phyloP scores from a whole-genome alignment of 805 yeast genomes.

The Yarrowia yakushimensis region DNA sequence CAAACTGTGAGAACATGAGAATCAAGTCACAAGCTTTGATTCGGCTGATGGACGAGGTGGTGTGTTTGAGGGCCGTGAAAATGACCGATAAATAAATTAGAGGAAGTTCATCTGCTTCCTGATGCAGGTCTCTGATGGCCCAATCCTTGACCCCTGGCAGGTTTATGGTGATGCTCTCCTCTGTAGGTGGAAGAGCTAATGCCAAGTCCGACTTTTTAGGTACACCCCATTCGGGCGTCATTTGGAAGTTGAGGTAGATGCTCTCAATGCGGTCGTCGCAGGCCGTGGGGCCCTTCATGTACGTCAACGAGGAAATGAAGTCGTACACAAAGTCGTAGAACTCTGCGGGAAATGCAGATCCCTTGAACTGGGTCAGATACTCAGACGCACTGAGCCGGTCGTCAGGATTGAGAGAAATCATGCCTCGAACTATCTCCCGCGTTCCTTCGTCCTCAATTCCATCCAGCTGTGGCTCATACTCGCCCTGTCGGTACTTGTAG shows the following conservation, averaged over 20 bases:
- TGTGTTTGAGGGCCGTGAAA: slow-evolving; percentile 57
- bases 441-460: slow-evolving; percentile 52
- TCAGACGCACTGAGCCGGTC: slow-evolving; percentile 55
- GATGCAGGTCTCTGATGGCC: slow-evolving; percentile 23
- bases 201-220: neutral
- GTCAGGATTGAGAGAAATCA: slow-evolving; percentile 63
- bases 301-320: slow-evolving; percentile 44
- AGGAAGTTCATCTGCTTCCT: neutral
- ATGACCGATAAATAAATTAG: slow-evolving; percentile 48
- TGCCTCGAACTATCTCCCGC: slow-evolving; percentile 53
- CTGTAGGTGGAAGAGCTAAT: neutral
- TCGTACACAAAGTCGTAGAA: slow-evolving; percentile 66
- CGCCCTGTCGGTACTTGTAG: slow-evolving; percentile 72
- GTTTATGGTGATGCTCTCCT: slow-evolving; percentile 4
- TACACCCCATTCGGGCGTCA: slow-evolving; percentile 14
- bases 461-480: slow-evolving; percentile 60
- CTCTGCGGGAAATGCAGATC: slow-evolving; percentile 57
- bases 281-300: slow-evolving; percentile 27
- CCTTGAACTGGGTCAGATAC: slow-evolving; percentile 51
- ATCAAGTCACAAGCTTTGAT: slow-evolving; percentile 73
- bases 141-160: slow-evolving; percentile 3
- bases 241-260: slow-evolving; percentile 51
- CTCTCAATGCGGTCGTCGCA: slow-evolving; percentile 54
- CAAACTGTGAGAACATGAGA: slow-evolving; percentile 67
- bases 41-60: slow-evolving; percentile 57